Percentiles rank a stretch among this genome's conserved stretches.
Evolutionary conservation across 106 monocot genomes (phyloP).

Genomic region (Posidonia australis): DNA sequence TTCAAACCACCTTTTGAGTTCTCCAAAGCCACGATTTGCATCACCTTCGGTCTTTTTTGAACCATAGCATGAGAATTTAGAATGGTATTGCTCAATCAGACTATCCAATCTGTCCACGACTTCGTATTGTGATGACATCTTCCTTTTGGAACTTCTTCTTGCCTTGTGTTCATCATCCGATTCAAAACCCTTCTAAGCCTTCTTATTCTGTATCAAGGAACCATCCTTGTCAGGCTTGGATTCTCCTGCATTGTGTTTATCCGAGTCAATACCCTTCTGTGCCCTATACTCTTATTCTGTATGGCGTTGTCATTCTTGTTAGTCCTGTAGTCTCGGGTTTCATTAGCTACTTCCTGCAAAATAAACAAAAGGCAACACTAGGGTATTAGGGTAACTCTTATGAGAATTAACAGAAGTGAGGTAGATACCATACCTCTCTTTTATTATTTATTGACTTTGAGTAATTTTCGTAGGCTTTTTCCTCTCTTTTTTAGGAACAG

Average conservation of each 20-base stretch:
- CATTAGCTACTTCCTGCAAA: background rate
- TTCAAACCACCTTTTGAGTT: conserved; percentile 61
- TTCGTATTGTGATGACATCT: conserved; percentile 26
- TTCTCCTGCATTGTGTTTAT: too few species aligned
- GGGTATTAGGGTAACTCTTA: background rate
- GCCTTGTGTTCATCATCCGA: conserved; percentile 8
- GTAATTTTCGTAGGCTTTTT: background rate
- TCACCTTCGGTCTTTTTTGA: conserved; percentile 20
- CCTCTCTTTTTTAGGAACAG: conserved; percentile 1
- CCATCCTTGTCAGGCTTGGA: conserved; percentile 5
- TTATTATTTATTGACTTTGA: conserved; percentile 14
- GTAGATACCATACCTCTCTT: background rate
- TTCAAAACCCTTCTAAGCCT: conserved; percentile 6
- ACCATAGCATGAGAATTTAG: conserved; percentile 39
- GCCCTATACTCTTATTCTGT: too few species aligned
- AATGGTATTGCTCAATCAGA: conserved; percentile 66
- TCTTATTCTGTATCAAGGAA: conserved; percentile 19
- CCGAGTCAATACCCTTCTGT: too few species aligned
- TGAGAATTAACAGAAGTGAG: background rate
- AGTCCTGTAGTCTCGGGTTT: background rate
- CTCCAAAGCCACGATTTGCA: conserved; percentile 10
- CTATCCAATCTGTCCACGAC: conserved; percentile 59
- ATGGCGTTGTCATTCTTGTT: too few species aligned
- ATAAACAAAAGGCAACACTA: conserved; percentile 8
- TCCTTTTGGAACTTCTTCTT: conserved; percentile 23